Base-by-base conservation (phyloP, 2,329 filamentous ascomycete genomes). In the Beauveria brongniartii region DNA sequence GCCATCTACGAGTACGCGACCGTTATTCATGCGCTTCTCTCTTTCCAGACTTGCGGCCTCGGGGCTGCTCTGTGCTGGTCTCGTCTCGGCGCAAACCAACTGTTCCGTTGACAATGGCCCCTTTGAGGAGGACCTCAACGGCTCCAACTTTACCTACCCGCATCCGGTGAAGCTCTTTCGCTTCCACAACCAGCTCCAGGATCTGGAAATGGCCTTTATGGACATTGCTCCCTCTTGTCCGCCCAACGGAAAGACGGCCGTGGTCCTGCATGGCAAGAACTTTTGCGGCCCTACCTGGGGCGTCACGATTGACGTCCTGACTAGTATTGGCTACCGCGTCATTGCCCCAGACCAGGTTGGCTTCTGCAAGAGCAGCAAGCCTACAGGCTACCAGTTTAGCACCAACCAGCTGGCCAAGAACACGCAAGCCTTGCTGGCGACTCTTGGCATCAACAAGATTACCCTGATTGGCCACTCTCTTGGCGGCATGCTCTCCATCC, bases 301-400 rank as follows among this genome's bases (percentile, higher is more conserved):
- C 59, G 69, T 68, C 18, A 82, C 80, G 16, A 77, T 78, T n/a
- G 64, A 68, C 12, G 67, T 71, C 12, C 75, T 83, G 59, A 66
- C 72, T 3, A 63, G 65, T 2, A 68, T 67, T 30, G 81, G 80
- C 47, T 82, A 80, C 64, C 78, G 81, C 44, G 78, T 83, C 56
- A 76, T 83, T 55, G 70, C 80, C 2, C 78, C 80, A 0, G 81
- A 84, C 64, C 80, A 83, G 64, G 70, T 84, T 52, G 81, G 81
- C 62, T 84, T 82, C 71, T 84, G 81, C 76, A 83, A 83, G 69
- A 82, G 80, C 9, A 75, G 77, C 28, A 83, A 83, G 69, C 78
- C 80, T 0, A 66, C 67, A 1, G 65, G 66, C 14, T 83, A 83
- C 67, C 80, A 83, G 66, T 82, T 80, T 71, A 80, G 74, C 28